Conservation (phyloP, 208 protist genomes). For the Sergeia podlipaevii region DNA sequence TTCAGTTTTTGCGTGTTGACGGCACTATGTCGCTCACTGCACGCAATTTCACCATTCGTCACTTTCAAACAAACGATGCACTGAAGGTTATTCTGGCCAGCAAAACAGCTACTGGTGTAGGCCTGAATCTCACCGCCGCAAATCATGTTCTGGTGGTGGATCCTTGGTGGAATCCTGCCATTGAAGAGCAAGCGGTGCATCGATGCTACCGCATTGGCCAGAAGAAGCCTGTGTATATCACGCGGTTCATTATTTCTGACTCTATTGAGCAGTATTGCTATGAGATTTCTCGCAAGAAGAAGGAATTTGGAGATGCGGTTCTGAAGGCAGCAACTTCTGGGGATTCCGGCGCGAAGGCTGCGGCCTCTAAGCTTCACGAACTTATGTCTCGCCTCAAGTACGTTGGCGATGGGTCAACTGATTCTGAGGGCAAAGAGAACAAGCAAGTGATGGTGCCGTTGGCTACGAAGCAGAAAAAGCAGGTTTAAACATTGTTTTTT, state of each 20-base stretch:
- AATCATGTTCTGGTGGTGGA: slow-evolving; percentile 95
- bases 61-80: slow-evolving; percentile 53
- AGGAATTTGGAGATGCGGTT: slow-evolving; percentile 88
- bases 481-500: slow-evolving; percentile 4
- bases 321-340: slow-evolving; percentile 76
- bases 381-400: slow-evolving; percentile 73
- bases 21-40: slow-evolving; percentile 85
- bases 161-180: slow-evolving; percentile 96
- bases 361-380: slow-evolving; percentile 73
- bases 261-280: slow-evolving; percentile 95
- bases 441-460: too few species aligned
- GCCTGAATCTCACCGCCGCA: slow-evolving; percentile 96
- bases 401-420: slow-evolving; percentile 20
- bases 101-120: slow-evolving; percentile 95
- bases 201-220: slow-evolving; percentile 95
- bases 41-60: slow-evolving; percentile 76
- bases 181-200: slow-evolving; percentile 95
- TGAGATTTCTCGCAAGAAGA: slow-evolving; percentile 91
- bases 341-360: slow-evolving; percentile 48
- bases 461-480: neutral
- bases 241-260: slow-evolving; percentile 89
- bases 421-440: slow-evolving; percentile 10
- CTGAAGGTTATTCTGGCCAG: slow-evolving; percentile 90
- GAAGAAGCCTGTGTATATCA: slow-evolving; percentile 88
- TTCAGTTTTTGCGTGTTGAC: slow-evolving; percentile 85